These are phyloP conservation scores for Cladosporium sp. DNA, from an alignment of 2,329 filamentous ascomycete genomes.

Conservation along the genomic window DNA sequence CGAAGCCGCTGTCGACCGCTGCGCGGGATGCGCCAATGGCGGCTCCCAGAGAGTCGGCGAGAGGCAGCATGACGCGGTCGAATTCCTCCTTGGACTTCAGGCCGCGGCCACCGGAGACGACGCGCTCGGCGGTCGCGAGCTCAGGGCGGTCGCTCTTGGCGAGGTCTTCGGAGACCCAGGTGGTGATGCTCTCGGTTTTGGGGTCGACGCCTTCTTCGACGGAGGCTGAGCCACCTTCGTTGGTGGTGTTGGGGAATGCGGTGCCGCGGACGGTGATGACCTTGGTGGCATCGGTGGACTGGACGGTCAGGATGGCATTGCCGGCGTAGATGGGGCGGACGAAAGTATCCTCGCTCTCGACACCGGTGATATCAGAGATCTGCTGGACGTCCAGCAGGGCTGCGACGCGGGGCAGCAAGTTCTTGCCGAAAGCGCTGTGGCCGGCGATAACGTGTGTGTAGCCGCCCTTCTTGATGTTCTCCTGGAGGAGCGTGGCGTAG, in stretches of 20 bases:
- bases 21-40: slow-evolving; percentile 92
- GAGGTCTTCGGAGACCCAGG: slow-evolving; percentile 93
- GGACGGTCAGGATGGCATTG: slow-evolving; percentile 93
- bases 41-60: slow-evolving; percentile 90
- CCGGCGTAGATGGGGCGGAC: slow-evolving; percentile 96
- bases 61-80: slow-evolving; percentile 82
- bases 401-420: slow-evolving; percentile 82
- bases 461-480: slow-evolving; percentile 93
- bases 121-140: slow-evolving; percentile 78
- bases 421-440: slow-evolving; percentile 96
- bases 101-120: slow-evolving; percentile 90
- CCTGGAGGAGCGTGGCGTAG: slow-evolving; percentile 84
- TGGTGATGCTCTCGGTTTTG: slow-evolving; percentile 65
- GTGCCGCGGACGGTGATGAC: slow-evolving; percentile 90
- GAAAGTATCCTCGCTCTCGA: slow-evolving; percentile 90
- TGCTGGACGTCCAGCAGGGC: slow-evolving; percentile 89
- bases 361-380: slow-evolving; percentile 81
- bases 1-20: slow-evolving; percentile 94
- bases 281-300: slow-evolving; percentile 81
- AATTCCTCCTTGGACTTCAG: slow-evolving; percentile 98
- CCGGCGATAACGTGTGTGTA: slow-evolving; percentile 89
- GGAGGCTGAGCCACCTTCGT: slow-evolving; percentile 66
- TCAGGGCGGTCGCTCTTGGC: slow-evolving; percentile 92
- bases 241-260: slow-evolving; percentile 72
- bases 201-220: slow-evolving; percentile 81